phyloP scores from a whole-genome alignment of 1,284 basidiomycete species.

The Somion occarium region DNA sequence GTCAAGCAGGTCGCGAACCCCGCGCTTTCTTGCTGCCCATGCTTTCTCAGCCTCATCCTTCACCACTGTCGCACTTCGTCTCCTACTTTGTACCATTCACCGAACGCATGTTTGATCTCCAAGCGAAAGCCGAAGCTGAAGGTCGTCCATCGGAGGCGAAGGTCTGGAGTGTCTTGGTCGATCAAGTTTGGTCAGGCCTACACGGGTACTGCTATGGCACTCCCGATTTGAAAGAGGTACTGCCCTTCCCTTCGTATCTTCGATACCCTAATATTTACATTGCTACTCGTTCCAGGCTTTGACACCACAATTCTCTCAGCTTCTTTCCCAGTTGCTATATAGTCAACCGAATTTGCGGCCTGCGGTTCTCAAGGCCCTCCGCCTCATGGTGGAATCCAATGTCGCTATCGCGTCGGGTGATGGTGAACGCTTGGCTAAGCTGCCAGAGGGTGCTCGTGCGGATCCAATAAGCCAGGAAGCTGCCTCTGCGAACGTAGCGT shows the following conservation, averaged over 20 bases:
- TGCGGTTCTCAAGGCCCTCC: conserved; percentile 79
- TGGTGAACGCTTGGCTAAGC: conserved; percentile 24
- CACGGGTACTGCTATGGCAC: conserved; percentile 75
- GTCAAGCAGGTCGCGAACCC: conserved; percentile 59
- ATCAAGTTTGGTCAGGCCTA: conserved; percentile 92
- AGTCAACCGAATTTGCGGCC: conserved; percentile 82
- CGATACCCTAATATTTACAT: conserved; percentile 1
- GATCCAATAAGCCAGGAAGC: conserved; percentile 43
- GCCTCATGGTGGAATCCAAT: conserved; percentile 77
- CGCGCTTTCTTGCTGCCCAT: conserved; percentile 93
- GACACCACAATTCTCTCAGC: conserved; percentile 71
- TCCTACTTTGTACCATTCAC: conserved; percentile 91
- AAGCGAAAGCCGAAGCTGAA: conserved; percentile 70
- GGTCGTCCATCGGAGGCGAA: conserved; percentile 83
- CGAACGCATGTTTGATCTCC: conserved; percentile 87
- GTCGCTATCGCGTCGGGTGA: conserved; percentile 38
- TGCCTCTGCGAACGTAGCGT: conserved; percentile 67
- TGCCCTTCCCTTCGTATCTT: background rate
- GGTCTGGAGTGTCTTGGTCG: conserved; percentile 89
- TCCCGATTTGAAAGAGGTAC: conserved; percentile 33
- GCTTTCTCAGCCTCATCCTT: conserved; percentile 81
- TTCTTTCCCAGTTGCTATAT: conserved; percentile 91
- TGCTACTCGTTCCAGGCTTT: conserved; percentile 55
- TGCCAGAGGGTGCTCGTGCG: conserved; percentile 29
- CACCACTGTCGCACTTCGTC: conserved; percentile 80